A percentile compares a stretch with the other conserved stretches of the same genome.
Conservation (phyloP, 129 eudicot species). For the Centrapalus pauciflorus region DNA sequence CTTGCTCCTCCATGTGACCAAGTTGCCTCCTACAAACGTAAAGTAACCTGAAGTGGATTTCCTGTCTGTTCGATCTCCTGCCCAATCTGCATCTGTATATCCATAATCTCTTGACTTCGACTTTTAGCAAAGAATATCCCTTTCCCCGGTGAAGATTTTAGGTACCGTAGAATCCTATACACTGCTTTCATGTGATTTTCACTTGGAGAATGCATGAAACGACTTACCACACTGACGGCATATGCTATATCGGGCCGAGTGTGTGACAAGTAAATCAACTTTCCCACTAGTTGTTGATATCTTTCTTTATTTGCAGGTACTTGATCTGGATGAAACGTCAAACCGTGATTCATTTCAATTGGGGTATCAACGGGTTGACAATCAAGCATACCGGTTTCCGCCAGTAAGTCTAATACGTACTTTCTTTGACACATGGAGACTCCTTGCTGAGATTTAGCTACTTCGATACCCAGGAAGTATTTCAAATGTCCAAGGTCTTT, state of each 20-base stretch:
- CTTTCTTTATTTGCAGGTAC: background rate
- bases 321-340: background rate
- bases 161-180: background rate
- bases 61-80: background rate
- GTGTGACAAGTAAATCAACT: background rate
- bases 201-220: background rate
- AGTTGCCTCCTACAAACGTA: constrained; percentile 6
- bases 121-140: background rate
- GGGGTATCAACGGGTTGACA: constrained; percentile 6
- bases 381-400: too few relatives aligned
- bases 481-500: background rate
- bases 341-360: background rate
- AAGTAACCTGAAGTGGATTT: constrained; percentile 4
- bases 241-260: background rate
- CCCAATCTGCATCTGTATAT: background rate
- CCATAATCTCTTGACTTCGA: background rate
- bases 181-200: background rate
- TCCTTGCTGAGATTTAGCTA: background rate
- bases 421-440: background rate
- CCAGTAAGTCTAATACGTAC: background rate
- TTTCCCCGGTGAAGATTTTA: background rate
- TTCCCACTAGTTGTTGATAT: constrained; percentile 7
- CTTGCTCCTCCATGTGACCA: constrained; percentile 14
- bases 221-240: background rate
- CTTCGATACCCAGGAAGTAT: constrained; percentile 15